Evolutionary conservation across 2,329 filamentous ascomycete genomes (phyloP).

Genomic region (Calonectria pseudoreteaudii): DNA sequence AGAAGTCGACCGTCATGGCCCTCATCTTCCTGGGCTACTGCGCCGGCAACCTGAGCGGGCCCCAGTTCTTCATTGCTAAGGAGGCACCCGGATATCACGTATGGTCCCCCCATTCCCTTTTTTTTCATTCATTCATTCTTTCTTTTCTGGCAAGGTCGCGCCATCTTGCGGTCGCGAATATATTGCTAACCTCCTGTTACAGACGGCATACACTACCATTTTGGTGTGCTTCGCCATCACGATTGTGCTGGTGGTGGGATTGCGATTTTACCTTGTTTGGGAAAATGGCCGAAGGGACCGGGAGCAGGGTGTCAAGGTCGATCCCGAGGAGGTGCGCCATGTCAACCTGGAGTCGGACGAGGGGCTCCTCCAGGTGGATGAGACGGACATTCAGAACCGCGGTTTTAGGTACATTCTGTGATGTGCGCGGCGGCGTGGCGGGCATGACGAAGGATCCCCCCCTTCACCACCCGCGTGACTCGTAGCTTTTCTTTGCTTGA

Average conservation of each 20-base stretch:
- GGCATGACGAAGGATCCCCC: neutral
- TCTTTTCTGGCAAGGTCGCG: neutral
- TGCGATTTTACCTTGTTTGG: slow-evolving; percentile 43
- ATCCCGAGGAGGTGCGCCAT: slow-evolving; percentile 25
- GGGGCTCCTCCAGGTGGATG: slow-evolving; percentile 24
- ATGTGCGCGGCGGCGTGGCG: neutral
- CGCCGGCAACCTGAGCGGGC: slow-evolving; percentile 68
- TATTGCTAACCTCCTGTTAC: slow-evolving; percentile 4
- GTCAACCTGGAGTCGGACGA: slow-evolving; percentile 23
- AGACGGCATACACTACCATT: slow-evolving; percentile 28
- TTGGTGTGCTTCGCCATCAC: slow-evolving; percentile 27
- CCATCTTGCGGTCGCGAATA: neutral
- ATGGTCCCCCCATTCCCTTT: no score
- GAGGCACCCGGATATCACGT: slow-evolving; percentile 26
- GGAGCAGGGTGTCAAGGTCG: slow-evolving; percentile 23
- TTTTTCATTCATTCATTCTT: neutral
- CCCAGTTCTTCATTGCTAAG: slow-evolving; percentile 50
- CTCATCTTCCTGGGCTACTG: slow-evolving; percentile 70
- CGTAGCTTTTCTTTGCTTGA: neutral
- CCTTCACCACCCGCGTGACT: no score
- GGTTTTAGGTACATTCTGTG: slow-evolving; percentile 26
- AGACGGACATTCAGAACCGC: slow-evolving; percentile 27
- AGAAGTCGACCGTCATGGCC: slow-evolving; percentile 69
- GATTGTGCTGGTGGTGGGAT: slow-evolving; percentile 16
- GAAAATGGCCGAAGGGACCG: slow-evolving; percentile 21